Evolutionary conservation across 805 yeast genomes (phyloP).

Genomic region (Barnettozyma salicaria): DNA sequence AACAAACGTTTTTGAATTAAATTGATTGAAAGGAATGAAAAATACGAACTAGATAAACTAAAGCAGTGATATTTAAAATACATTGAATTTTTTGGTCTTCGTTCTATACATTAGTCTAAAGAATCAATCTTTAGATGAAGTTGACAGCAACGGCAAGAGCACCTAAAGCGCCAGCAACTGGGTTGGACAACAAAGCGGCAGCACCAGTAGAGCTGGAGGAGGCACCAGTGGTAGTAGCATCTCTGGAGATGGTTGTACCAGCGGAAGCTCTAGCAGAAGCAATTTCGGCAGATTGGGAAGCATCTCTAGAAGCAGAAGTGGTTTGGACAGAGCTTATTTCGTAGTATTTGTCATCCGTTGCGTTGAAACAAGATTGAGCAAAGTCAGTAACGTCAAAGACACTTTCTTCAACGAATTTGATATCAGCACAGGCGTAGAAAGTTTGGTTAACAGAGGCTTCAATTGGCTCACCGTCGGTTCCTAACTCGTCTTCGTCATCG

Average conservation of each 20-base stretch:
- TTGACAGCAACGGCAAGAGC: constrained; percentile 20
- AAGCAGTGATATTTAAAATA: neutral
- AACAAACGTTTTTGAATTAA: too few relatives aligned
- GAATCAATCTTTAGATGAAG: constrained; percentile 12
- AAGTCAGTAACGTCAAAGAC: constrained; percentile 32
- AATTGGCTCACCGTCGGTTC: constrained; percentile 27
- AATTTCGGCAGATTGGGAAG: constrained; percentile 14
- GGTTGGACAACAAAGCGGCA: constrained; percentile 14
- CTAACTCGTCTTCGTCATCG: constrained; percentile 25
- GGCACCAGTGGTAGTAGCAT: constrained; percentile 14
- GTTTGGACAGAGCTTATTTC: constrained; percentile 26
- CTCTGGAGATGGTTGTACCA: constrained; percentile 11
- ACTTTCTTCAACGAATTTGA: constrained; percentile 37
- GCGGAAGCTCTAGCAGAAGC: constrained; percentile 19
- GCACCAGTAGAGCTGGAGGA: constrained; percentile 16
- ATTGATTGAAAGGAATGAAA: too few relatives aligned
- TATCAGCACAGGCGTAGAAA: constrained; percentile 41
- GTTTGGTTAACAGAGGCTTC: constrained; percentile 35
- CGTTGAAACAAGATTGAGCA: constrained; percentile 37
- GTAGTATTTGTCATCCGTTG: constrained; percentile 35
- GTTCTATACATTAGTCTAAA: neutral
- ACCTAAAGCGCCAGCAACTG: constrained; percentile 22
- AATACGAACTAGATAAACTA: too few relatives aligned
- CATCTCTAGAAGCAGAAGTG: constrained; percentile 22
- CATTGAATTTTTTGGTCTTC: constrained; percentile 1